Evolutionary conservation across 1,139 yeast species (phyloP), one percentile per base, ranked within the genome.

Genomic region (Scheffersomyces quercinus): DNA sequence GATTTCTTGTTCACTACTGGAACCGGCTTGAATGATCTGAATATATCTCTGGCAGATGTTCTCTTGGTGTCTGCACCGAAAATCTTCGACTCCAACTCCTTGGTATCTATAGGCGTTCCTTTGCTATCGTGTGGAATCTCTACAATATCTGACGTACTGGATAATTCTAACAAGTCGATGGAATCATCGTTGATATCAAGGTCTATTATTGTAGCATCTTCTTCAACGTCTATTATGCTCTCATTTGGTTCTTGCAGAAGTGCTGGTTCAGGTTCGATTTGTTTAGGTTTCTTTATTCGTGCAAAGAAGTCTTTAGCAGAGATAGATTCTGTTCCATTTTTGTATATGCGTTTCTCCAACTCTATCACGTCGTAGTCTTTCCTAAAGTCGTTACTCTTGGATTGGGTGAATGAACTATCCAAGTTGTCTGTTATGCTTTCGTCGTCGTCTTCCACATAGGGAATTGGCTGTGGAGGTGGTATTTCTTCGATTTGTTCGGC

Each of bases 281-380:
- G 31, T 1, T 36, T 13, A 8, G 24, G 29, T 13, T 43, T 40
- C 29, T 54, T 58, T 35, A 58, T 52, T 11, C 62, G 52, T 11
- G 54, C 46, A 30, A 70, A 58, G 24, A 72, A 50, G 35, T 70
- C 70, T 43, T 55, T 68, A 1, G 75, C 66, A 7, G 70, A 58
- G 0, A 67, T 60, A 0, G 68, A 44, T 36, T 58, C 59, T 0
- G 50, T 39, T 4, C 56, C 52, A 6, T 51, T 41, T 1, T 56
- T 54, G 45, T 46, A 62, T 12, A 71, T 59, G 50, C 67, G 68
- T 48, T 58, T 56, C 48, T 74, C 77, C 12, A 72, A 50, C 29
- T 68, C 74, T 11, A 54, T 43, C 10, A 67, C 44, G 16, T 59
- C 61, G 24, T 50, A 44, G n/a, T 59, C 64, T 26, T 50, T 49